A percentile compares a stretch with the other conserved stretches of the same genome.
phyloP scores from a whole-genome alignment of 768 basidiomycete species.

The Rhizopogon sp. region DNA sequence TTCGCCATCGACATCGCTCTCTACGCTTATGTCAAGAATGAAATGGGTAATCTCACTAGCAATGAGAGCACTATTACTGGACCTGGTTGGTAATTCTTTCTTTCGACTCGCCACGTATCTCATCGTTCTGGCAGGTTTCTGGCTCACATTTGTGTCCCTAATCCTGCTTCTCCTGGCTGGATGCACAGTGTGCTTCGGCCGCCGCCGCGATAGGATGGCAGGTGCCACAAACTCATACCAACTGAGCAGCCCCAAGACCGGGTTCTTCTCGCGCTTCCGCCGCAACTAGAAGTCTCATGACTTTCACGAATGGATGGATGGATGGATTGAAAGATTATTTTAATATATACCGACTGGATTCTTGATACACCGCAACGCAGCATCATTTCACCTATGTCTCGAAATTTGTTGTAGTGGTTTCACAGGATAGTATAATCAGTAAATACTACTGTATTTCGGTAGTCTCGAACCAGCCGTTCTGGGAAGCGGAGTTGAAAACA shows the following conservation, averaged over 20 bases:
- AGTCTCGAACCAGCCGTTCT: no score
- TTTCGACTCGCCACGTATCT: constrained; percentile 1
- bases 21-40: constrained; percentile 53
- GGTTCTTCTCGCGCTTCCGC: constrained; percentile 34
- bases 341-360: not conserved
- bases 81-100: constrained; percentile 44
- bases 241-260: constrained; percentile 14
- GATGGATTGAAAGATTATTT: not conserved
- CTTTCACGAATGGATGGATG: not conserved
- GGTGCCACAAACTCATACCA: constrained; percentile 26
- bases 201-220: constrained; percentile 49
- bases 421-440: not conserved
- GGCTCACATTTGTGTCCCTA: constrained; percentile 67
- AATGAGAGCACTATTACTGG: constrained; percentile 48
- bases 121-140: constrained; percentile 46
- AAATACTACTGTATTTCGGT: no score
- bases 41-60: constrained; percentile 46
- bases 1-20: constrained; percentile 78
- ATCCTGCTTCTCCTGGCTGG: constrained; percentile 61
- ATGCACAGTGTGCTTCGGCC: constrained; percentile 67
- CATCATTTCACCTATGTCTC: not conserved
- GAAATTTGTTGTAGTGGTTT: not conserved
- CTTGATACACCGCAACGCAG: not conserved
- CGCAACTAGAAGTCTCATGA: constrained; percentile 21
- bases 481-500: no score